phyloP scores from a whole-genome alignment of 192 early-diverging fungal genomes.

The Podila verticillata region DNA sequence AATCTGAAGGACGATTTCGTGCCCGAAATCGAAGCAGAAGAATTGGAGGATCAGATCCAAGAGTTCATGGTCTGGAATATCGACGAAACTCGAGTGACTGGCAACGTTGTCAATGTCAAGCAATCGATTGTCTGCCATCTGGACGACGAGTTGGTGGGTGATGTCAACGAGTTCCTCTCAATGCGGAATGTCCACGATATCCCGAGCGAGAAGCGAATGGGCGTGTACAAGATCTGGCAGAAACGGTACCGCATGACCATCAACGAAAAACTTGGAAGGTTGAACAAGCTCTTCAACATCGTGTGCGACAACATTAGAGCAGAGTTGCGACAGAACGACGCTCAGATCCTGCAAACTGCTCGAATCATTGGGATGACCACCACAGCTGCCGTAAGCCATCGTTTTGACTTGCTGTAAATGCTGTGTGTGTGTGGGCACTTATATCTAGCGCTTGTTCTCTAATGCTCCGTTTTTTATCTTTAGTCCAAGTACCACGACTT shows the following conservation, averaged over 20 bases:
- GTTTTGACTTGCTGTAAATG: neutral
- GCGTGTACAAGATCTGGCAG: slow-evolving; percentile 50
- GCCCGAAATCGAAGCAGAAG: slow-evolving; percentile 61
- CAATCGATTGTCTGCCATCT: slow-evolving; percentile 34
- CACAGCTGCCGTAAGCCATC: slow-evolving; percentile 62
- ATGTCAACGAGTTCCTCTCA: slow-evolving; percentile 6
- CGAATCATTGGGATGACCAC: slow-evolving; percentile 69
- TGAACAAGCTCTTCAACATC: slow-evolving; percentile 14
- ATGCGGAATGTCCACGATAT: slow-evolving; percentile 42
- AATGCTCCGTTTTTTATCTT: neutral
- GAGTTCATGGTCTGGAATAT: slow-evolving; percentile 54
- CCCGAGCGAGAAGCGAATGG: slow-evolving; percentile 34
- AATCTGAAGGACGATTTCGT: slow-evolving; percentile 45
- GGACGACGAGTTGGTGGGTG: slow-evolving; percentile 18
- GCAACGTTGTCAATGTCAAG: slow-evolving; percentile 23
- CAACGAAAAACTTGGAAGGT: slow-evolving; percentile 7
- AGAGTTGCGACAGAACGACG: slow-evolving; percentile 32
- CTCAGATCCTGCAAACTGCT: slow-evolving; percentile 19
- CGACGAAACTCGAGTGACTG: slow-evolving; percentile 15
- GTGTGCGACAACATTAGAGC: slow-evolving; percentile 40
- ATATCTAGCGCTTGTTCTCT: too few species aligned
- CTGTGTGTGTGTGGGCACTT: too few species aligned
- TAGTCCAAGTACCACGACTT: slow-evolving; percentile 68
- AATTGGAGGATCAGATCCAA: slow-evolving; percentile 48
- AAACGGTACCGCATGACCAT: slow-evolving; percentile 13